Percentiles rank a stretch among this genome's conserved stretches.
Conservation (phyloP, 805 yeast genomes). For the Ogataea philodendri region DNA sequence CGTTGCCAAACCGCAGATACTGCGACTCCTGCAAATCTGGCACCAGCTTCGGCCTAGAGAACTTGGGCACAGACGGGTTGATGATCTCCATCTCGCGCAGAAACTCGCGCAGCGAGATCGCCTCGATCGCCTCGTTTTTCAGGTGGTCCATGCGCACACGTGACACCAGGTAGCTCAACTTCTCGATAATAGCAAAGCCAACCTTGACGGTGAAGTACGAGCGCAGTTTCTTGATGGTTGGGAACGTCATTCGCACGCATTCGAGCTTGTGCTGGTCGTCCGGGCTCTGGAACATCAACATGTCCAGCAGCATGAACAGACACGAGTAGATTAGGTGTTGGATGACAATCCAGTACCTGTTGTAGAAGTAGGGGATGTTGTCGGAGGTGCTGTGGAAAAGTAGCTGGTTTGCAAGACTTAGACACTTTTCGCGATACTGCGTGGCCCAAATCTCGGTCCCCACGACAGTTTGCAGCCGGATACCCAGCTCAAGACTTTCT, state of each 20-base stretch:
- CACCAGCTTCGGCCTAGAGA: constrained; percentile 2
- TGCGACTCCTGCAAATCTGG: constrained; percentile 18
- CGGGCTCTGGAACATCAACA: constrained; percentile 26
- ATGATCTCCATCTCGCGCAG: constrained; percentile 21
- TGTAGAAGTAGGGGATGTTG: constrained; percentile 23
- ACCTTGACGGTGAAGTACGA: constrained; percentile 27
- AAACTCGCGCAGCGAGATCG: constrained; percentile 21
- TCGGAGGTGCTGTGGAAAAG: constrained; percentile 21
- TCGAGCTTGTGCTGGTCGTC: constrained; percentile 21
- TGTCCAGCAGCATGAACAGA: constrained; percentile 26
- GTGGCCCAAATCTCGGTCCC: constrained; percentile 23
- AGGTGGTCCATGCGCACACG: constrained; percentile 15
- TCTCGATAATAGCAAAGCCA: constrained; percentile 29
- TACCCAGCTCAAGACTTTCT: constrained; percentile 25
- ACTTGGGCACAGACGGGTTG: constrained; percentile 11
- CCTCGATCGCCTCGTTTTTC: constrained; percentile 18
- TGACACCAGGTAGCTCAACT: constrained; percentile 23
- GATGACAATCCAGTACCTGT: constrained; percentile 27
- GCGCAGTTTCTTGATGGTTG: constrained; percentile 17
- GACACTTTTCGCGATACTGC: constrained; percentile 22
- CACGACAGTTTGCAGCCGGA: constrained; percentile 20
- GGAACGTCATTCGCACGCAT: constrained; percentile 20
- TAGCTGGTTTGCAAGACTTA: constrained; percentile 18
- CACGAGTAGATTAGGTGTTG: constrained; percentile 30
- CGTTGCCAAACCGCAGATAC: constrained; percentile 17